Percentiles rank a stretch among this genome's conserved stretches.
phyloP scores from a whole-genome alignment of 805 yeast genomes.

The Candida nitratophila region DNA sequence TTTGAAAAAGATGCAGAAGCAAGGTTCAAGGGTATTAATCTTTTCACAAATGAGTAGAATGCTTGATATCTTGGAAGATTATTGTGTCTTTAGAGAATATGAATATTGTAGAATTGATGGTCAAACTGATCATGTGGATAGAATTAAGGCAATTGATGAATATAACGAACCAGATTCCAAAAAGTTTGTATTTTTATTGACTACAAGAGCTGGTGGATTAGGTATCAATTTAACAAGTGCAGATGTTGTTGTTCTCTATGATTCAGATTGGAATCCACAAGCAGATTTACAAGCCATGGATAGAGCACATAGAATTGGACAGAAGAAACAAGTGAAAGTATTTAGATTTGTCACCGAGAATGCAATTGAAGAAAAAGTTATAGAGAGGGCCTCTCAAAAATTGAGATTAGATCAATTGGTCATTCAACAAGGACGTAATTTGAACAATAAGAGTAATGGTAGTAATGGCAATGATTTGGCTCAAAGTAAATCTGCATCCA shows the following conservation, averaged over 20 bases:
- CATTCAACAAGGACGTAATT: constrained; percentile 59
- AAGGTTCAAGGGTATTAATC: constrained; percentile 72
- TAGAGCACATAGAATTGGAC: constrained; percentile 85
- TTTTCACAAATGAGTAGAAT: constrained; percentile 82
- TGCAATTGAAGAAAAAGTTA: constrained; percentile 76
- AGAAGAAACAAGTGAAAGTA: constrained; percentile 75
- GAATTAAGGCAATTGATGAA: constrained; percentile 71
- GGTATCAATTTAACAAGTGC: constrained; percentile 82
- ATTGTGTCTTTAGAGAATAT: constrained; percentile 61
- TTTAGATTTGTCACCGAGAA: constrained; percentile 73
- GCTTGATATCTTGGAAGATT: constrained; percentile 75
- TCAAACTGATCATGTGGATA: constrained; percentile 70
- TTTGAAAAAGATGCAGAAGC: constrained; percentile 50
- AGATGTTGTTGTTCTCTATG: constrained; percentile 66
- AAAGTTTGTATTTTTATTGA: constrained; percentile 67
- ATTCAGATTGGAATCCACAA: constrained; percentile 87
- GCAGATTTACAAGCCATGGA: constrained; percentile 89
- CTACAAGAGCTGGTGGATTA: constrained; percentile 87
- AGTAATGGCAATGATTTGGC: constrained; percentile 17
- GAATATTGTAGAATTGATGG: constrained; percentile 80
- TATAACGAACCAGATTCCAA: constrained; percentile 68
- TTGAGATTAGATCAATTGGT: constrained; percentile 74
- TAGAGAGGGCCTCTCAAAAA: constrained; percentile 78
- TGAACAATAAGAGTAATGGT: constrained; percentile 9
- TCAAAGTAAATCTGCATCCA: constrained; percentile 38